A percentile compares a stretch with the other conserved stretches of the same genome.
These are phyloP conservation scores for Myxozyma melibiosi DNA, from an alignment of 805 yeast species.

Conservation along the genomic window DNA sequence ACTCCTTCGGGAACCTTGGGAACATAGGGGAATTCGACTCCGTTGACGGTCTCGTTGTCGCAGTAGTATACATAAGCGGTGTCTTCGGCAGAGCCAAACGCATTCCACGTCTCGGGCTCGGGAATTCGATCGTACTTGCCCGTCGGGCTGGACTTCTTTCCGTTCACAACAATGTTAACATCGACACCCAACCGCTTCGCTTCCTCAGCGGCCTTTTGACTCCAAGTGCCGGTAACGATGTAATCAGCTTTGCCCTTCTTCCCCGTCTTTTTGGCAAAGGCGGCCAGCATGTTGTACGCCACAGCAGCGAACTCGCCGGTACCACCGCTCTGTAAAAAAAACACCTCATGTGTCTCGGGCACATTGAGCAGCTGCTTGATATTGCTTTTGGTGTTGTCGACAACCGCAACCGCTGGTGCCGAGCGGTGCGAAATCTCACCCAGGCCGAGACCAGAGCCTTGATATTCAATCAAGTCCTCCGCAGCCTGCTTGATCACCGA, in stretches of 20 bases:
- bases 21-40: slow-evolving; percentile 74
- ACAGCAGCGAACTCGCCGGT: slow-evolving; percentile 92
- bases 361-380: slow-evolving; percentile 65
- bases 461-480: slow-evolving; percentile 70
- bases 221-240: slow-evolving; percentile 92
- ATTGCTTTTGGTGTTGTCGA: slow-evolving; percentile 72
- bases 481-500: slow-evolving; percentile 87
- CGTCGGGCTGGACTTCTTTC: slow-evolving; percentile 51
- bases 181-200: slow-evolving; percentile 81
- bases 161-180: slow-evolving; percentile 66
- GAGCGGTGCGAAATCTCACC: slow-evolving; percentile 98
- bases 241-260: slow-evolving; percentile 81
- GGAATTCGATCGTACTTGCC: slow-evolving; percentile 74
- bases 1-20: slow-evolving; percentile 63
- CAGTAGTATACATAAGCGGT: slow-evolving; percentile 87
- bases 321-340: slow-evolving; percentile 98
- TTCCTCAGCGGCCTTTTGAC: slow-evolving; percentile 83
- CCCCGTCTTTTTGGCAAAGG: slow-evolving; percentile 70
- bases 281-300: slow-evolving; percentile 78
- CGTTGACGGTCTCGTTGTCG: slow-evolving; percentile 97
- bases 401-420: slow-evolving; percentile 71
- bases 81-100: slow-evolving; percentile 54
- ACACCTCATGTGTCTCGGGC: slow-evolving; percentile 92
- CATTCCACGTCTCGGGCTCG: slow-evolving; percentile 55
- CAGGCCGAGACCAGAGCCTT: slow-evolving; percentile 74